phyloP scores from a whole-genome alignment of 2,329 filamentous ascomycete species.

The Cytospora piceae region DNA sequence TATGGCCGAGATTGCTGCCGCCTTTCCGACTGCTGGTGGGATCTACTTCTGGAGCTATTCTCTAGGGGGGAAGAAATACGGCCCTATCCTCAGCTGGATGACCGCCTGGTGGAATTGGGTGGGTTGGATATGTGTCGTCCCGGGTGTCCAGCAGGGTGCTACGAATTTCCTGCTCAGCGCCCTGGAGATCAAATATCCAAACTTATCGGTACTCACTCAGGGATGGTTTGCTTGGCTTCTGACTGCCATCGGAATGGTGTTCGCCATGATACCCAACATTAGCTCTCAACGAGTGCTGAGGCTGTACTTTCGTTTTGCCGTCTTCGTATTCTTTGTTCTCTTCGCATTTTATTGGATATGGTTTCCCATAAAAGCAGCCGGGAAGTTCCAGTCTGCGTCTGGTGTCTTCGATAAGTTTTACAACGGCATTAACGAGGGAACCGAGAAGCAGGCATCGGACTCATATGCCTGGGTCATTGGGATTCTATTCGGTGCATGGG shows the following conservation, averaged over 20 bases:
- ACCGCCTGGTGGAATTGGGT: conserved; percentile 47
- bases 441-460: conserved; percentile 41
- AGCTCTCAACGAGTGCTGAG: conserved; percentile 40
- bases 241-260: conserved; percentile 42
- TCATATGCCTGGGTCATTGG: conserved; percentile 44
- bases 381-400: conserved; percentile 40
- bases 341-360: conserved; percentile 44
- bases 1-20: conserved; percentile 44
- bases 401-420: conserved; percentile 43
- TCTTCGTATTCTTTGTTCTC: conserved; percentile 42
- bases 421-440: conserved; percentile 44
- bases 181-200: conserved; percentile 44
- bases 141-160: conserved; percentile 44
- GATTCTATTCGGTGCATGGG: conserved; percentile 43
- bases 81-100: conserved; percentile 45
- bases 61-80: conserved; percentile 42
- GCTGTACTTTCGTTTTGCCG: conserved; percentile 43
- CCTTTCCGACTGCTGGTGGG: conserved; percentile 43
- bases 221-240: conserved; percentile 45
- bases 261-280: conserved; percentile 43
- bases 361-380: conserved; percentile 42
- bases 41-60: conserved; percentile 46
- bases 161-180: conserved; percentile 46
- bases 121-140: conserved; percentile 43
- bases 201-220: conserved; percentile 38